Evolutionary conservation across 257 asterid genomes (phyloP), one percentile per base, ranked within the genome.

Genomic region (Ilex asprella): DNA sequence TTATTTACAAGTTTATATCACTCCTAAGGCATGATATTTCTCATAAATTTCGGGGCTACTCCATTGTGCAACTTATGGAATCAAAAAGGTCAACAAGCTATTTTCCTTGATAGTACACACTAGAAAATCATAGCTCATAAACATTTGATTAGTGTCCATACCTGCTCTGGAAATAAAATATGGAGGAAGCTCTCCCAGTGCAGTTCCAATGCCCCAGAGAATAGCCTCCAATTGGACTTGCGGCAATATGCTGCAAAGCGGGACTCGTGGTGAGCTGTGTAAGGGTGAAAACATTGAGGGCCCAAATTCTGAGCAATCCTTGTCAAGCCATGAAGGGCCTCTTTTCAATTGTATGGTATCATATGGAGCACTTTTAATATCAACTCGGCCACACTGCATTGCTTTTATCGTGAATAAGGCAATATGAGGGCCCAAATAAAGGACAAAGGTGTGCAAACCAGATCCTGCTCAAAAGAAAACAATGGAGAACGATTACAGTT

Each of bases 121-220:
- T 35, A 35, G 41, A 35, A 35, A 35, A 35, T 35, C 5, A 3
- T 35, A 35, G 41, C 8, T 4, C 41, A 35, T 6, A 14, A 43
- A 58, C 31, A 71, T 54, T 59, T 0, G 51, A 29, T 2, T 16
- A 30, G 60, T 52, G 10, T 61, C 73, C 74, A 53, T 71, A 91
- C 98, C 98, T 65, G 98, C 95, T 81, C 98, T 79, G 65, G 98
- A 91, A 72, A 91, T 88, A 66, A 91, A 91, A 77, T 91, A 91
- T 12, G 98, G 98, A 58, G 96, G 98, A 51, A 91, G 96, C 72
- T 91, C 98, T 32, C 98, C 98, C 39, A 91, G 95, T 14, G 98
- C 85, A 30, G 98, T 91, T 50, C 98, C 96, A 39, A 88, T 70
- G 63, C 98, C 98, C 98, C 84, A 91, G 30, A 91, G 61, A 30